Evolutionary conservation across 1,139 yeast species (phyloP), one percentile per base, ranked within the genome.

Genomic region (Hansenula lynferdii): DNA sequence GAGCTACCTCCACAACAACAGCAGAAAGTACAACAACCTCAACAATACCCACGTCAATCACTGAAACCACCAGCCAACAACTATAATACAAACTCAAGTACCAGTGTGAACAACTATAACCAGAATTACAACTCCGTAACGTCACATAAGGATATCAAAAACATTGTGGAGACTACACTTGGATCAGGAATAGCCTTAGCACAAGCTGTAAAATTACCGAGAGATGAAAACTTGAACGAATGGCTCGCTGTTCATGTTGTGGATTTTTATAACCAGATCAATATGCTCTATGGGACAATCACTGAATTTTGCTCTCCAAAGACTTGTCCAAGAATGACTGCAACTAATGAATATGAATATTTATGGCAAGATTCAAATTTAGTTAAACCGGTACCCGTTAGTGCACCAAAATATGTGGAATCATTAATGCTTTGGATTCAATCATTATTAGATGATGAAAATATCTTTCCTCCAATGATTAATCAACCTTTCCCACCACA

Each of bases 231-330:
- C 54, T 58, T 80, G 38, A 83, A 85, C 53, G 98, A 92, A 62
- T 92, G 99, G 99, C 66, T 92, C 39, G 98, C 98, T 0, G 95
- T 90, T 15, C 96, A 92, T 57, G 84, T 82, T 27, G 92, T 82
- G 15, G 90, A 84, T 58, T 92, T 92, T 58, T 92, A 85, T 65
- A 90, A 90, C 59, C 99, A 92, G 61, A 83, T 90, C 54, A 92
- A 92, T 62, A 92, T 92, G 98, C 69, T 92, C 8, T 92, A 92
- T 56, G 97, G 97, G 11, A 82, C 97, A 6, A 85, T 94, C 44
- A 90, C 98, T 2, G 96, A 89, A 63, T 90, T 92, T 56, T 92
- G 99, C 60, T 86, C 97, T 0, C 97, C 97, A 1, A 62, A 67
- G 16, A 76, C 95, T 2, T 92, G 98, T 60, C 97, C 98, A 4